phyloP scores from a whole-genome alignment of 345 rosid species.

The Pistacia atlantica region DNA sequence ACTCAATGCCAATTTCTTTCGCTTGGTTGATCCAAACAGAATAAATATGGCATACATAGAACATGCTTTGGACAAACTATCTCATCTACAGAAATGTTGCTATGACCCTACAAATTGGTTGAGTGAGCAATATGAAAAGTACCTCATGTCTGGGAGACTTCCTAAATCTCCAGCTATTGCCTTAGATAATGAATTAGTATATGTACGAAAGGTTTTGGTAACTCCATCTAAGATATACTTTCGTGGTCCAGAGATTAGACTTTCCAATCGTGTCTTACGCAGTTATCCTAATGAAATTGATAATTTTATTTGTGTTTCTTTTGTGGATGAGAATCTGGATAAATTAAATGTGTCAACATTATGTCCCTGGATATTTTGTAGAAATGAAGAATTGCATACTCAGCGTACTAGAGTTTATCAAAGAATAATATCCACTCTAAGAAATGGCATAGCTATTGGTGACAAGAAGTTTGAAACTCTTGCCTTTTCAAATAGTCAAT shows the following conservation, averaged over 20 bases:
- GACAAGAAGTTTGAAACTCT: constrained; percentile 49
- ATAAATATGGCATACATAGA: constrained; percentile 21
- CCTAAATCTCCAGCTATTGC: constrained; percentile 25
- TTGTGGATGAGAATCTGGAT: constrained; percentile 46
- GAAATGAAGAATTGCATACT: background rate
- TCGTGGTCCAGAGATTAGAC: constrained; percentile 49
- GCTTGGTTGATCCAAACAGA: constrained; percentile 35
- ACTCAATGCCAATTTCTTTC: constrained; percentile 38
- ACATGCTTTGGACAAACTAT: constrained; percentile 44
- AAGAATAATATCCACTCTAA: constrained; percentile 40
- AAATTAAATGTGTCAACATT: constrained; percentile 31
- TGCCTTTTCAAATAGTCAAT: constrained; percentile 52
- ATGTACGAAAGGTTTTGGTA: constrained; percentile 42
- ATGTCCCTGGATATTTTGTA: constrained; percentile 29
- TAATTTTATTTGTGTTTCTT: constrained; percentile 54
- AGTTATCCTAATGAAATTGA: constrained; percentile 27
- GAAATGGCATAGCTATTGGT: constrained; percentile 44
- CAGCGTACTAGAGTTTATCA: constrained; percentile 33
- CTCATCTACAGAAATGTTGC: constrained; percentile 45
- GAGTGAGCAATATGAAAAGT: constrained; percentile 27
- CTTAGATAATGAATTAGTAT: constrained; percentile 41
- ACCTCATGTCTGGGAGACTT: constrained; percentile 12
- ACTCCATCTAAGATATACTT: constrained; percentile 53
- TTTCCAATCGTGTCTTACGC: constrained; percentile 46
- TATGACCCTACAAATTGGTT: constrained; percentile 51